Conservation (phyloP, 495 filamentous ascomycete species). For the Xylaria grammica region DNA sequence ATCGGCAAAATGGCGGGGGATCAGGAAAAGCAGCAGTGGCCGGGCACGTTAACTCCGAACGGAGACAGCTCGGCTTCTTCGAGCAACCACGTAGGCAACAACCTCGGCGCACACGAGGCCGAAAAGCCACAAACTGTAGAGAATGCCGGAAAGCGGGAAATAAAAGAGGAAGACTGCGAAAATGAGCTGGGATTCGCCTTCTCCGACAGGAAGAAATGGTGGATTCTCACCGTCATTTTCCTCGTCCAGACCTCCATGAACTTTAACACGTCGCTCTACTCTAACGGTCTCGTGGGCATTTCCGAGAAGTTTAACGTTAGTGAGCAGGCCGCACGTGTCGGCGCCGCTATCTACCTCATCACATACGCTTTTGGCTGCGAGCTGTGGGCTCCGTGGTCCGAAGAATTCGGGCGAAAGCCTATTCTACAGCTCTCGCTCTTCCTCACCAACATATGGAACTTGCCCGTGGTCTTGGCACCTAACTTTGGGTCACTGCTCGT, state of each 20-base stretch:
- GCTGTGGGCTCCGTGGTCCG: constrained; percentile 82
- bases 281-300: constrained; percentile 67
- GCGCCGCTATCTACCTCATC: constrained; percentile 74
- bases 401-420: constrained; percentile 76
- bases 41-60: constrained; percentile 7
- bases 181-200: constrained; percentile 70
- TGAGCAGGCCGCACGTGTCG: constrained; percentile 67
- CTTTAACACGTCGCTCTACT: constrained; percentile 78
- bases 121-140: constrained; percentile 29
- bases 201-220: constrained; percentile 73
- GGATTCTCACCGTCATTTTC: constrained; percentile 74
- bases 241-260: constrained; percentile 83
- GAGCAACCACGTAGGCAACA: not conserved
- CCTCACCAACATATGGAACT: constrained; percentile 77
- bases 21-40: constrained; percentile 2
- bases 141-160: constrained; percentile 53
- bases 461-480: constrained; percentile 72
- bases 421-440: constrained; percentile 73
- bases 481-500: constrained; percentile 73
- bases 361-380: constrained; percentile 81
- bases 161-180: constrained; percentile 69
- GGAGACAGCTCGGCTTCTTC: constrained; percentile 9
- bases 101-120: constrained; percentile 1
- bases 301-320: constrained; percentile 67
- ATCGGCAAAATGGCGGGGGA: not conserved